Base-by-base conservation (phyloP, 768 basidiomycete genomes). In the Amanita phalloides region DNA sequence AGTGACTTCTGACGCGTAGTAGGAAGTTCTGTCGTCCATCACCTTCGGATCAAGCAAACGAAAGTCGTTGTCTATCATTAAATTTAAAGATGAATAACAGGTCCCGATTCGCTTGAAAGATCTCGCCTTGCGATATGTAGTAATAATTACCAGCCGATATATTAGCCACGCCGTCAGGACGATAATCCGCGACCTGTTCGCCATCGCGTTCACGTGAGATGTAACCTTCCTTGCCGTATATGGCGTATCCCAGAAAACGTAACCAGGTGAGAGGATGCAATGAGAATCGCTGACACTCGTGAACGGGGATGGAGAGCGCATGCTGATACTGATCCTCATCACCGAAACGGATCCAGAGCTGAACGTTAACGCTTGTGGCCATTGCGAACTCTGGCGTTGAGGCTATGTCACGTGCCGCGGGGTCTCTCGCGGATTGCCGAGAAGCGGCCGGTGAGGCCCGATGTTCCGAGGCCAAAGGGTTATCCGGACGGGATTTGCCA, bases 1-100 rank as follows among this genome's bases (percentile, higher is more conserved):
- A 14, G 43, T 13, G 26, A 46, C 11, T 60, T 57, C 37, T 55
- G 57, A 23, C 58, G 57, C 7, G 55, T 61, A 33, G 55, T 61
- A 33, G 17, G 42, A 43, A 11, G 56, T 57, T 48, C 56, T 55
- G 43, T 53, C 56, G 30, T 53, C 47, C 54, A 55, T 57, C 47
- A 42, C 11, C 41, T 49, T 32, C 20, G 51, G 54, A 39, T 57
- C 56, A 37, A 57, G 48, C 36, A 53, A 46, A 44, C 25, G 4
- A 35, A 35, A 32, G 32, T 20, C 30, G 25, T 45, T 45, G 44
- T 46, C 36, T 42, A 48, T n/a, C 47, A 42, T 30, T 30, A n/a
- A n/a, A n/a, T n/a, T n/a, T n/a, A 26, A 49, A 42, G 39, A 36
- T 49, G 39, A 43, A 25, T 30, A 38, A 48, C 38, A 30, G 32